Base-by-base conservation (phyloP, 352 stramenopile species). In the Phytophthora aleatoria region DNA sequence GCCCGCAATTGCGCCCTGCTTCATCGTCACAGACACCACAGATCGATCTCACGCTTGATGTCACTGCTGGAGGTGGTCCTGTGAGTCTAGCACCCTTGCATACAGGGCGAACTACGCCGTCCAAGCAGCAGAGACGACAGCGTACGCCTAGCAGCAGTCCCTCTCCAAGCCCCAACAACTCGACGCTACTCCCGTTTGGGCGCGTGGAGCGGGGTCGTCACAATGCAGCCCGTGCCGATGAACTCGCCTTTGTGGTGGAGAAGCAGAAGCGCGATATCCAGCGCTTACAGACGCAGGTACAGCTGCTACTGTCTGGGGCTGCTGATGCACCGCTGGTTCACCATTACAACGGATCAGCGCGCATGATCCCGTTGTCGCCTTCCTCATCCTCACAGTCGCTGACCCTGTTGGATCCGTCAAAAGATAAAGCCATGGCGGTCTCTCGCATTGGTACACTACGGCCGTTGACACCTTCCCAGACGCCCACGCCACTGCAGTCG, bases 231-330 rank as follows among this genome's bases (percentile, higher is more conserved):
- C 79, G 76, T 28, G 48, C 61, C 11, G 73, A 87, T 33, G 80
- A 91, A 28, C 67, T 91, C 20, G 62, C 69, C 3, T 57, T 55
- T 3, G 60, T 84, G 1, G 65, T 92, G 2, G 72, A 85, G 5
- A 74, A 74, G n/a, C 85, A 92, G 51, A 85, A 79, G 52, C 74
- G 69, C 10, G 83, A 94, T 39, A 92, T 92, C 55, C 74, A 90
- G 48, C 81, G 80, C 0, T 60, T 94, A 3, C 82, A 92, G 49
- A 78, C 39, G 5, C 81, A 90, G 66, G 79, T 94, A 30, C 70
- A 91, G 50, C 39, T 94, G 8, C 50, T 94, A 1, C 54, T 94
- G 24, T 62, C 79, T 0, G 69, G 77, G 0, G 69, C 85, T 20
- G 53, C 55, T 4, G 48, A 72, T 60, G 64, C 67, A 51, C 52